These are phyloP conservation scores for Aurifilum marmelostoma DNA, from an alignment of 2,329 filamentous ascomycete genomes.

Conservation along the genomic window DNA sequence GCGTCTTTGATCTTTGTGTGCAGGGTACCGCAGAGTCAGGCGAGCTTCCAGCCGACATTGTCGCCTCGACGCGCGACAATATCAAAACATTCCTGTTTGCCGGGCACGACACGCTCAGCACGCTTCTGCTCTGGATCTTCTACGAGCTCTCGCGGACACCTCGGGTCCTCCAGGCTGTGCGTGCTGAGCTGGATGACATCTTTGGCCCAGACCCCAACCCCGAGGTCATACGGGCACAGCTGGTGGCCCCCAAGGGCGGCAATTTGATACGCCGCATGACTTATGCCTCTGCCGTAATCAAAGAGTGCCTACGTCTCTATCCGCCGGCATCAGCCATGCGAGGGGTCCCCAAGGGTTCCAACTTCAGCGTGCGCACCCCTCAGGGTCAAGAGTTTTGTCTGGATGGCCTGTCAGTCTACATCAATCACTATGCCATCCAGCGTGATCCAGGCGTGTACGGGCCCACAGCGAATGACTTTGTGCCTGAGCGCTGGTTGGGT, in stretches of 20 bases:
- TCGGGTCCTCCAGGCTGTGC: slow-evolving; percentile 35
- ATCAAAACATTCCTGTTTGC: slow-evolving; percentile 46
- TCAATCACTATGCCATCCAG: slow-evolving; percentile 16
- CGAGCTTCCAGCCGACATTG: slow-evolving; percentile 33
- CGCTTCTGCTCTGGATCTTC: slow-evolving; percentile 41
- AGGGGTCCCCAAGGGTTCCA: neutral
- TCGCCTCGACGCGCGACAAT: slow-evolving; percentile 40
- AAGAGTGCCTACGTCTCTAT: slow-evolving; percentile 12
- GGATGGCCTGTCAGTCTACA: slow-evolving; percentile 4
- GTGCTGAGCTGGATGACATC: slow-evolving; percentile 41
- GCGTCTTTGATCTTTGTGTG: slow-evolving; percentile 40
- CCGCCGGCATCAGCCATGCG: slow-evolving; percentile 8
- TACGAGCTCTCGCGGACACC: slow-evolving; percentile 43
- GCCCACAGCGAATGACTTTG: slow-evolving; percentile 19
- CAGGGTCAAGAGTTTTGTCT: slow-evolving; percentile 30
- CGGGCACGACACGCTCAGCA: slow-evolving; percentile 46
- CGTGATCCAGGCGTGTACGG: slow-evolving; percentile 24
- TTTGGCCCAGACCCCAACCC: slow-evolving; percentile 39
- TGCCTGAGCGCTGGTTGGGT: slow-evolving; percentile 27
- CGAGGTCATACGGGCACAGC: slow-evolving; percentile 32
- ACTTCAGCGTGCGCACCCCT: slow-evolving; percentile 22
- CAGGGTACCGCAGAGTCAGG: slow-evolving; percentile 32
- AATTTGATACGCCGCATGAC: slow-evolving; percentile 34
- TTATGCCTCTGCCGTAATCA: slow-evolving; percentile 5
- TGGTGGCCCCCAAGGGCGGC: slow-evolving; percentile 35